Evolutionary conservation across 257 asterid genomes (phyloP), one percentile per base, ranked within the genome.

Genomic region (Rauvolfia tetraphylla): DNA sequence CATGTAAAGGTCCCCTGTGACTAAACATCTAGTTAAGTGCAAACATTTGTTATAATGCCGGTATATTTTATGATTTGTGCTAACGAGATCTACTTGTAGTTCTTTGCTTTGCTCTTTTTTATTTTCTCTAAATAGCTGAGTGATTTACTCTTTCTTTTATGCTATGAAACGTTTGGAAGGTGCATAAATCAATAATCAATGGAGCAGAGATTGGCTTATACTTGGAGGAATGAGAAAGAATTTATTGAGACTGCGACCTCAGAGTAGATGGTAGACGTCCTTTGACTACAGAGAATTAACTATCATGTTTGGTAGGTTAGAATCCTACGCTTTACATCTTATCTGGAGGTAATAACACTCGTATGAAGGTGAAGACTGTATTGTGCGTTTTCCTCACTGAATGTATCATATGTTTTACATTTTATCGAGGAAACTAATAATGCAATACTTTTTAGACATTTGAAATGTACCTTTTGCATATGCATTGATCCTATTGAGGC

Each of bases 241-340:
- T 92, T 95, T 78, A 90, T 92, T 41, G 89, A 88, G 80, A 74
- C 92, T 62, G 91, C 97, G 98, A 90, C 80, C 89, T 95, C 29
- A 90, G 99, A 86, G 78, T 84, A 39, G 99, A 95, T 77, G 97
- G 98, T 7, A 95, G 98, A n/a, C 87, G 89, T 48, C 97, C 94
- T 95, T 89, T 82, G 98, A 95, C 77, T 92, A 87, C 75, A 88
- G 98, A 38, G 85, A 84, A 25, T 73, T 95, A 48, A 85, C 81
- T 8, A 82, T 95, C 85, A 90, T 87, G 87, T 92, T 91, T 63
- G 97, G 96, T 48, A 81, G 92, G 98, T 91, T 86, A 79, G 88
- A 44, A 53, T 41, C 75, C 20, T 76, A 4, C 25, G 9, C 31
- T 46, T 22, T 17, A 42, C 7, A 12, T 38, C 27, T 4, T 14